Evolutionary conservation across 495 filamentous ascomycete species (phyloP), one percentile per base, ranked within the genome.

Genomic region (Talaromyces ruber): DNA sequence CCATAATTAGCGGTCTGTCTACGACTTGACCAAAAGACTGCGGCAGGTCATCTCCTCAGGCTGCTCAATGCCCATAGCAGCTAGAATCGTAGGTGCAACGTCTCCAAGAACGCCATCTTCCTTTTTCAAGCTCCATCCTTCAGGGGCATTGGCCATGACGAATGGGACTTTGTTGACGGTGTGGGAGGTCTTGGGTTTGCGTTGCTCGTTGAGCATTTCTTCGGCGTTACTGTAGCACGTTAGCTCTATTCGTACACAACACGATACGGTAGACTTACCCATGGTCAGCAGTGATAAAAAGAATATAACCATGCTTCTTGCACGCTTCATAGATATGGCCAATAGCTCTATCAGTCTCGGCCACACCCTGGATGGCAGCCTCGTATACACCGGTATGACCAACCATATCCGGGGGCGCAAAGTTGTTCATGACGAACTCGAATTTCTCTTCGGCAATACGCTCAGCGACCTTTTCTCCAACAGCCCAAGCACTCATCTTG

Each of bases 341-440:
- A 68, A 98, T 98, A 32, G 91, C 94, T 77, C 87, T 86, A 70
- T 98, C 94, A 39, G 94, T 98, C 63, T 91, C 88, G 61, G 83
- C 79, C 67, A 88, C 87, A 68, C 87, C 94, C 69, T 92, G 66
- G 64, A 98, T 91, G 60, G 94, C 95, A n/a, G 94, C 94, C 70
- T 96, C 83, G 73, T 97, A 98, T 64, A 97, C 92, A 68, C 94
- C 94, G 9, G 94, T 98, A 79, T 98, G 94, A 67, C 94, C 94
- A 64, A 98, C 94, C 94, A 98, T 98, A 77, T 98, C 94, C 51
- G 94, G 95, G 22, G 95, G 93, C 30, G 94, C 94, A 72, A 98
- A 98, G 84, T 98, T 98, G 86, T 98, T 97, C 94, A 98, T 98
- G 69, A 98, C 77, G 70, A 98, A 97, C 69, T 92, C 91, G 76